Percentiles rank a stretch among this genome's conserved stretches.
Conservation (phyloP, 1,284 basidiomycete species). For the Exobasidium cylindrosporum region DNA sequence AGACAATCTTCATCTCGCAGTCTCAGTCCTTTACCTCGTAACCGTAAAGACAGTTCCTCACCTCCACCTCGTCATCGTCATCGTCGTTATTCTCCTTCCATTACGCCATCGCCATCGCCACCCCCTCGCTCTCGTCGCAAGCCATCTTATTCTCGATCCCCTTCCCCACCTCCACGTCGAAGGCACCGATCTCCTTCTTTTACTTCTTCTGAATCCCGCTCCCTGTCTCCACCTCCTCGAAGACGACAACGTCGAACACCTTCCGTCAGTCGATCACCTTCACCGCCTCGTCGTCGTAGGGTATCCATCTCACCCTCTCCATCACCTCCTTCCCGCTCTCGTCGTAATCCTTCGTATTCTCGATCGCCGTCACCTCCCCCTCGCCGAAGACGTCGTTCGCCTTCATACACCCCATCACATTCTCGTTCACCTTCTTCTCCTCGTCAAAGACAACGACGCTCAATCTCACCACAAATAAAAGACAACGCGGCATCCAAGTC, state of each 20-base stretch:
- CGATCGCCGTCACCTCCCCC: constrained; percentile 1
- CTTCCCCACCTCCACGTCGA: neutral
- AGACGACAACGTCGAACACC: neutral
- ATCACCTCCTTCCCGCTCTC: neutral
- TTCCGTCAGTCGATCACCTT: constrained; percentile 4
- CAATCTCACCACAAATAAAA: neutral
- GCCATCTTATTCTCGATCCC: neutral
- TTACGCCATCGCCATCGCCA: neutral
- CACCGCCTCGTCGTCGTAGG: neutral
- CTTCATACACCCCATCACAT: neutral
- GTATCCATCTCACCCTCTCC: neutral
- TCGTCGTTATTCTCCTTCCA: neutral
- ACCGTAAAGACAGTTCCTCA: neutral
- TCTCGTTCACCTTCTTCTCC: neutral
- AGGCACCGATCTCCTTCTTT: neutral
- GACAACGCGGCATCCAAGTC: neutral
- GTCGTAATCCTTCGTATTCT: neutral
- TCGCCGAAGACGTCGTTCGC: neutral
- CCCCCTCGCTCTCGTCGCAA: neutral
- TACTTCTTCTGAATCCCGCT: neutral
- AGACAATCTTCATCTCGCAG: neutral
- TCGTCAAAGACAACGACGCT: neutral
- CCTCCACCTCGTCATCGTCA: neutral
- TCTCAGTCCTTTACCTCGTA: neutral
- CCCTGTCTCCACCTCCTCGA: neutral